Evolutionary conservation across 768 basidiomycete genomes (phyloP).

Genomic region (Cubamyces sp.): DNA sequence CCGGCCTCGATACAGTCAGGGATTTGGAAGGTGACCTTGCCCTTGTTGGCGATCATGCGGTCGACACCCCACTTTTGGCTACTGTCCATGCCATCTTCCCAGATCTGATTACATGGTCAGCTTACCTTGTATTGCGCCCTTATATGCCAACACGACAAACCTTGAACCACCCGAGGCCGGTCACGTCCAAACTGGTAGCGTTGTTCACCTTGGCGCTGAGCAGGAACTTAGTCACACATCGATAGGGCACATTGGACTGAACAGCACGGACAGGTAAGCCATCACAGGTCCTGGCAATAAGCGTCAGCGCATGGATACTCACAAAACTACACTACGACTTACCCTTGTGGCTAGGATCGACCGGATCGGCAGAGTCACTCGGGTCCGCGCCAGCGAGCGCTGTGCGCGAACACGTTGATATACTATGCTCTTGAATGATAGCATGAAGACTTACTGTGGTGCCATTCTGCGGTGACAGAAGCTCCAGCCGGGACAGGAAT

Average conservation of each 20-base stretch:
- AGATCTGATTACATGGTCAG: conserved; percentile 39
- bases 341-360: conserved; percentile 58
- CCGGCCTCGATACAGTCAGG: conserved; percentile 51
- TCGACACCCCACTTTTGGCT: conserved; percentile 51
- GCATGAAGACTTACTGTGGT: conserved; percentile 39
- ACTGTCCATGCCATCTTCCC: conserved; percentile 45
- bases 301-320: background rate
- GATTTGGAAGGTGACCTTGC: conserved; percentile 52
- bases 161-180: conserved; percentile 56
- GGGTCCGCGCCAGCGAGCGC: conserved; percentile 47
- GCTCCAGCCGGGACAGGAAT: conserved; percentile 58
- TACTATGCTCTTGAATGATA: background rate
- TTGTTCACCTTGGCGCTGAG: conserved; percentile 47
- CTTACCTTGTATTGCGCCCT: background rate
- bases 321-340: conserved; percentile 21
- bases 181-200: conserved; percentile 50
- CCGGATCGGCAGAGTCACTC: conserved; percentile 50
- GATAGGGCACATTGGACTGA: too few species aligned
- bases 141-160: background rate
- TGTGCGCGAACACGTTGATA: background rate
- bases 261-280: conserved; percentile 17
- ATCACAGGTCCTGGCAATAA: conserved; percentile 16
- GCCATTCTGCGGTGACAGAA: conserved; percentile 56
- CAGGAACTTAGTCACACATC: background rate
- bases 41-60: conserved; percentile 50